Evolutionary conservation across 2,329 filamentous ascomycete species (phyloP), one percentile per base, ranked within the genome.

Genomic region (Fusarium sp.): DNA sequence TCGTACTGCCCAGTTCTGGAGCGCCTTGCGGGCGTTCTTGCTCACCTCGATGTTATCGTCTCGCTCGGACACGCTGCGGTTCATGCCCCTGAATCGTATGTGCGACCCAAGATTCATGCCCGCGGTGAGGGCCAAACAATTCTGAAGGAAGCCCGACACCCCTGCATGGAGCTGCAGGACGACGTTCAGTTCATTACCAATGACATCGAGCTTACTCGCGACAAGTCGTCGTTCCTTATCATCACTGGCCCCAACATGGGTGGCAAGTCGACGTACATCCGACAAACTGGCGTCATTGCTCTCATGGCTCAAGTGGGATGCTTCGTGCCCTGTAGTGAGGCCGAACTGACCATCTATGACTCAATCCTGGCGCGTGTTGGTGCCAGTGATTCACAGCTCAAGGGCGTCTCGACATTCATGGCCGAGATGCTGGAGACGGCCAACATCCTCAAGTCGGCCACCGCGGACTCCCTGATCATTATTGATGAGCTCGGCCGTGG

Each of bases 181-280:
- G 97, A 99, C 79, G 92, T 99, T 47, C 95, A 96, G 72, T 99
- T 99, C 85, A 99, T 99, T 83, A 98, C 96, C 66, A 99, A 99
- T 82, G 96, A 99, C 77, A 94, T 98, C 25, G 91, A 92, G 63
- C 90, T 99, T 40, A 88, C 90, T 6, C 92, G 95, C 10, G 92
- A 92, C 66, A 88, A 90, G 57, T 97, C 95, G 0, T 95, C 96
- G 4, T 98, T 99, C 84, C 88, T 98, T 42, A 96, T 98, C 85
- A 98, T 98, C 81, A 98, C 96, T 0, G 97, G 97, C 0, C 97
- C 97, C 60, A 99, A 99, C 84, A 99, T 99, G 97, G 97, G 97
- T 77, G 97, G 97, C 78, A 99, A 99, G 85, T 98, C 95, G 10
- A 99, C 96, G 0, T 99, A 98, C 82, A 99, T 99, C 80, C 93